These are phyloP conservation scores for Dactylis glomerata DNA, from an alignment of 176 grass and related monocot species.

Conservation along the genomic window DNA sequence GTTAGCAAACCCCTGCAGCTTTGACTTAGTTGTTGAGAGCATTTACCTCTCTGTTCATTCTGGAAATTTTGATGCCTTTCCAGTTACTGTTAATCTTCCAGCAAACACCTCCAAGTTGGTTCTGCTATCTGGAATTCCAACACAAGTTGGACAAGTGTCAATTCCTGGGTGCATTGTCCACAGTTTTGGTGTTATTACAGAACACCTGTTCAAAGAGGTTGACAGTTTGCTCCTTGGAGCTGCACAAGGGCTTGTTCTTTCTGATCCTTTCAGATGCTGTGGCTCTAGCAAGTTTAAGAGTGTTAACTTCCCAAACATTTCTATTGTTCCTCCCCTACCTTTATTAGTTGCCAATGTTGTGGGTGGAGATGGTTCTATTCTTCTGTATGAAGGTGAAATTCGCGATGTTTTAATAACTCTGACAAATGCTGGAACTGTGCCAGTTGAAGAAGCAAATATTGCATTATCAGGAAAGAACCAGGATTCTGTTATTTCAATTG, in stretches of 20 bases:
- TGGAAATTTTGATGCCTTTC: constrained; percentile 98
- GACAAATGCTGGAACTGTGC: constrained; percentile 90
- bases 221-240: constrained; percentile 92
- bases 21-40: constrained; percentile 88
- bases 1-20: constrained; percentile 98
- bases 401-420: constrained; percentile 84
- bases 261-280: constrained; percentile 97
- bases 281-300: constrained; percentile 88
- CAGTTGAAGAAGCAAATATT: constrained; percentile 94
- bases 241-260: constrained; percentile 97
- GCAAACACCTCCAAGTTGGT: constrained; percentile 94
- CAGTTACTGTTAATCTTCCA: constrained; percentile 81
- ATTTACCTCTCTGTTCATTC: constrained; percentile 99
- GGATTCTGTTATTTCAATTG: constrained; percentile 92
- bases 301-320: constrained; percentile 74
- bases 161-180: constrained; percentile 99
- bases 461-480: constrained; percentile 92
- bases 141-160: constrained; percentile 70
- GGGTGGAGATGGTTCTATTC: constrained; percentile 84
- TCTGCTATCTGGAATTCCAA: constrained; percentile 91
- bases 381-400: constrained; percentile 99
- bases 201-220: constrained; percentile 98
- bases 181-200: constrained; percentile 98
- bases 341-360: constrained; percentile 88
- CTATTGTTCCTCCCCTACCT: constrained; percentile 73